Conservation (phyloP, 2,329 filamentous ascomycete species). For the Fusarium metavorans region DNA sequence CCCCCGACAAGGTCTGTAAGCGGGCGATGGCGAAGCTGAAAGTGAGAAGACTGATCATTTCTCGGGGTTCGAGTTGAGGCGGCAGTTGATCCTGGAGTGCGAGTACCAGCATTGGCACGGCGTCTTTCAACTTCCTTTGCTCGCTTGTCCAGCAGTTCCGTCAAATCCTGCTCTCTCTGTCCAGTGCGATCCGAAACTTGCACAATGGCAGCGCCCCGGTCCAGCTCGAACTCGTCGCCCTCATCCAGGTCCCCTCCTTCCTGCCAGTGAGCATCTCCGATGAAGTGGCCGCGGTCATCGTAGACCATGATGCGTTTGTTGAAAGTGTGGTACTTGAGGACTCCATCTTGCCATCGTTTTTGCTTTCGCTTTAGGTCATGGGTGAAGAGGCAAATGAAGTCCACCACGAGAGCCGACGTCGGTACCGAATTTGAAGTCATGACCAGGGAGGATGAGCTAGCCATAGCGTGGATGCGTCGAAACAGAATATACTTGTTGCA, state of each 20-base stretch:
- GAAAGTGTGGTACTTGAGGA: slow-evolving; percentile 88
- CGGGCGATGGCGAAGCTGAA: slow-evolving; percentile 56
- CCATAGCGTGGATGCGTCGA: not conserved
- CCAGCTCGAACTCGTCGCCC: slow-evolving; percentile 84
- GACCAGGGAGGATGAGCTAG: not conserved
- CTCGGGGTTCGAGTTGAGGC: slow-evolving; percentile 33
- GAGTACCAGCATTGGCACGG: slow-evolving; percentile 58
- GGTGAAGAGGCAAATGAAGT: slow-evolving; percentile 89
- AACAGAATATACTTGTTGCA: not conserved
- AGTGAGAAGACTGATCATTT: slow-evolving; percentile 46
- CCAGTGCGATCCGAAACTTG: slow-evolving; percentile 84
- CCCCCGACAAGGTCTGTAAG: slow-evolving; percentile 55
- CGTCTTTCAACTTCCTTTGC: slow-evolving; percentile 66
- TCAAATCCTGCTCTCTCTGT: slow-evolving; percentile 80
- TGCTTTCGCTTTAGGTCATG: slow-evolving; percentile 87
- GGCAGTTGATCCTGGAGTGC: slow-evolving; percentile 41
- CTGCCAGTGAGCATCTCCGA: slow-evolving; percentile 88
- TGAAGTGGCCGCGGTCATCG: slow-evolving; percentile 81
- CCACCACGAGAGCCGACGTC: slow-evolving; percentile 77
- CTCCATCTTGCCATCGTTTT: slow-evolving; percentile 94
- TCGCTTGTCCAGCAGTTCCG: slow-evolving; percentile 78
- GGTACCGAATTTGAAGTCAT: slow-evolving; percentile 33
- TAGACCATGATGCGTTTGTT: slow-evolving; percentile 94
- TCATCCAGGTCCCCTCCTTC: slow-evolving; percentile 76
- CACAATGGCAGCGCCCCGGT: slow-evolving; percentile 80